Conservation (phyloP, 805 yeast species). For the Nakazawaea laoshanensis region DNA sequence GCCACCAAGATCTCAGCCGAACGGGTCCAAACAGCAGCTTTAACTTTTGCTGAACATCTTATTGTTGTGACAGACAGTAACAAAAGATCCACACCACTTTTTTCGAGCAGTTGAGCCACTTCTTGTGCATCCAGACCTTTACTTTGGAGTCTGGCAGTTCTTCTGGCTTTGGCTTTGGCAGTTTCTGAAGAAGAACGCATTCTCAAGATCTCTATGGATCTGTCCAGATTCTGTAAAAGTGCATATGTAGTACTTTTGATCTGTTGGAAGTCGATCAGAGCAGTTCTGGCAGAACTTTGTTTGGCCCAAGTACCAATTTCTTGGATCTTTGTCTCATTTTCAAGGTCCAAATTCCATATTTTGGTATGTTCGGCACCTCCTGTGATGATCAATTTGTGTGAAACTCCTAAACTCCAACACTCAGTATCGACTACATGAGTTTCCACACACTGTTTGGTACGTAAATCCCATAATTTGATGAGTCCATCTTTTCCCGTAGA, state of each 20-base stretch:
- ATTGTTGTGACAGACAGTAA: conserved; percentile 63
- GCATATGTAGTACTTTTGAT: conserved; percentile 39
- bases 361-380: conserved; percentile 78
- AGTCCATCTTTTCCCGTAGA: conserved; percentile 86
- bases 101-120: conserved; percentile 38
- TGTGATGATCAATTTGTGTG: conserved; percentile 46
- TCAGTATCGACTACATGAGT: conserved; percentile 92
- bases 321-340: conserved; percentile 39
- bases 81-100: conserved; percentile 42
- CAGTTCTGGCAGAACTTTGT: conserved; percentile 67
- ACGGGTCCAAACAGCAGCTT: conserved; percentile 57
- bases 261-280: conserved; percentile 43
- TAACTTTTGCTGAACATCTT: conserved; percentile 57
- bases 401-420: conserved; percentile 75
- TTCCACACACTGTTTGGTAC: conserved; percentile 83
- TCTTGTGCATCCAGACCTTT: conserved; percentile 60
- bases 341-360: conserved; percentile 68
- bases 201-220: conserved; percentile 73
- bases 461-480: conserved; percentile 88
- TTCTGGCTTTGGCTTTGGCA: conserved; percentile 63
- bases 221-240: conserved; percentile 71
- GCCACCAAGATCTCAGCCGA: conserved; percentile 54
- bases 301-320: conserved; percentile 67
- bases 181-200: conserved; percentile 71
- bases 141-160: conserved; percentile 70